phyloP scores from a whole-genome alignment of 805 yeast species.

The Vanderwaltozyma yarrowii region DNA sequence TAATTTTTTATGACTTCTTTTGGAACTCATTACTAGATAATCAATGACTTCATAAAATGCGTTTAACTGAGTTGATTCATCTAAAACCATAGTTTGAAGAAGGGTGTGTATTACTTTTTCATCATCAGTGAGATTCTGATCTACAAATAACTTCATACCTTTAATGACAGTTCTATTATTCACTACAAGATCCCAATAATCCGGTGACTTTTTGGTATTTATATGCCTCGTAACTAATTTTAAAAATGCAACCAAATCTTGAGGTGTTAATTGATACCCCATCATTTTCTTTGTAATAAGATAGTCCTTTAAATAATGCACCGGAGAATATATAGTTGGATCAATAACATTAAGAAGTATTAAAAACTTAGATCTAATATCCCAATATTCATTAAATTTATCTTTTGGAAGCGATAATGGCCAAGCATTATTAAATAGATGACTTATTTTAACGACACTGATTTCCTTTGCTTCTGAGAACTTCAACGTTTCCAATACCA shows the following conservation, averaged over 20 bases:
- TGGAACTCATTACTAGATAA: slow-evolving; percentile 4
- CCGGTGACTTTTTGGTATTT: slow-evolving; percentile 1
- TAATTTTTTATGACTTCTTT: neutral
- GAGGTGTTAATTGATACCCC: slow-evolving; percentile 8
- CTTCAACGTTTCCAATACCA: neutral
- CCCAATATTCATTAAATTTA: slow-evolving; percentile 13
- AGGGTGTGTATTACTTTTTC: neutral
- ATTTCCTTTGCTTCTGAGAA: neutral
- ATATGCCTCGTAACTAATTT: slow-evolving; percentile 6
- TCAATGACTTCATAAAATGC: slow-evolving; percentile 16
- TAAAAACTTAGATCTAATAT: slow-evolving; percentile 11
- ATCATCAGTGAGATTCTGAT: slow-evolving; percentile 2
- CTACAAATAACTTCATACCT: too few species aligned
- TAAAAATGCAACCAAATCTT: slow-evolving; percentile 15
- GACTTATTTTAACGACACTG: slow-evolving; percentile 8
- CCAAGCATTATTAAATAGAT: slow-evolving; percentile 16
- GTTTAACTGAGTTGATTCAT: slow-evolving; percentile 6
- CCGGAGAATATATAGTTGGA: slow-evolving; percentile 4
- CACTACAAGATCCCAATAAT: slow-evolving; percentile 9
- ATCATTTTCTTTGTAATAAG: slow-evolving; percentile 12
- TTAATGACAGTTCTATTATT: slow-evolving; percentile 3
- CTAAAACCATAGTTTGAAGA: too few species aligned
- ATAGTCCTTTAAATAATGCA: slow-evolving; percentile 12
- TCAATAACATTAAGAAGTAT: slow-evolving; percentile 10
- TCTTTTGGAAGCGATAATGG: slow-evolving; percentile 11